Evolutionary conservation across 805 yeast genomes (phyloP).

Genomic region (Candida takata): DNA sequence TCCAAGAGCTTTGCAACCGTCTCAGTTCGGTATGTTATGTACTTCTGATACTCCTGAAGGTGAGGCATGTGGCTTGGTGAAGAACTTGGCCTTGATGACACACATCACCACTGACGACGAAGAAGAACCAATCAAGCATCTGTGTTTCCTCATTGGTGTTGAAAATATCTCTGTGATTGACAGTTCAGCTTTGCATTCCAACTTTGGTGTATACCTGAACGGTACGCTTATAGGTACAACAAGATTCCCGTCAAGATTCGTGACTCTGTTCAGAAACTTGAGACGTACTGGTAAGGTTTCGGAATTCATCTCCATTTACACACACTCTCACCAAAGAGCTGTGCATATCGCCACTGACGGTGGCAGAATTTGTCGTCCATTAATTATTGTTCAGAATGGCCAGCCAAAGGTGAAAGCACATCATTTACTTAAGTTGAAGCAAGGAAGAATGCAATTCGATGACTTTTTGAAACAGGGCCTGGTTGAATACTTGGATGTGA

Average conservation of each 20-base stretch:
- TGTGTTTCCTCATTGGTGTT: constrained; percentile 81
- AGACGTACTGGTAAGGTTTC: constrained; percentile 83
- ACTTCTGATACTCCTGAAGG: constrained; percentile 99
- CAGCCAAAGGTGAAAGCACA: constrained; percentile 60
- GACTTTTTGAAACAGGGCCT: constrained; percentile 80
- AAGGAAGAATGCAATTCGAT: constrained; percentile 80
- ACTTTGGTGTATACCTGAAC: constrained; percentile 80
- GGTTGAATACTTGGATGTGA: constrained; percentile 94
- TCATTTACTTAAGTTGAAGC: constrained; percentile 56
- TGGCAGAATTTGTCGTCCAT: constrained; percentile 95
- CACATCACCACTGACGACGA: constrained; percentile 98
- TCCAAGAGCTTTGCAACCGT: constrained; percentile 97
- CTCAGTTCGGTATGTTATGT: constrained; percentile 98
- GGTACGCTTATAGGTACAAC: constrained; percentile 94
- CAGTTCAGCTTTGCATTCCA: constrained; percentile 74
- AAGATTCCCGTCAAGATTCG: constrained; percentile 78
- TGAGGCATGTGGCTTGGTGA: constrained; percentile 98
- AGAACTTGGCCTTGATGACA: constrained; percentile 95
- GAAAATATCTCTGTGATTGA: constrained; percentile 79
- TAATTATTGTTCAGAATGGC: constrained; percentile 78
- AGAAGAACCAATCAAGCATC: constrained; percentile 73
- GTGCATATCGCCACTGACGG: constrained; percentile 99
- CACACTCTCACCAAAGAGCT: constrained; percentile 83
- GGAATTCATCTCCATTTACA: constrained; percentile 85
- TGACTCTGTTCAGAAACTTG: constrained; percentile 64